Evolutionary conservation across 306 rosid species (phyloP), one percentile per base, ranked within the genome.

Genomic region (Casuarina glauca): DNA sequence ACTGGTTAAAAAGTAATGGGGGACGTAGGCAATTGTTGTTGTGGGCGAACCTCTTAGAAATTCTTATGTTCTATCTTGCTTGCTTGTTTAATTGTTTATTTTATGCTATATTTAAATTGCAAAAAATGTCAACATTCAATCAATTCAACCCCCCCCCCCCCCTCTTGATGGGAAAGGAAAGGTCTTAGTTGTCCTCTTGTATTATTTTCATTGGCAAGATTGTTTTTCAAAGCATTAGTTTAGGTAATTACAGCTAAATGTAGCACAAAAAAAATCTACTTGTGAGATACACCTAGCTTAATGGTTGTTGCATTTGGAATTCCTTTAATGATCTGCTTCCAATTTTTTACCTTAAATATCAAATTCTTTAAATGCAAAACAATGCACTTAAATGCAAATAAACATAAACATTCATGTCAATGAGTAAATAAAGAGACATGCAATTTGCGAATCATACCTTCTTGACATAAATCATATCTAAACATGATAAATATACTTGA

Each of bases 271-370:
- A 74, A 63, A 78, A 17, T 10, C 38, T 88, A 95, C 98, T 97
- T 89, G 90, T 19, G 97, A 91, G 77, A 95, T 74, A 81, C 74
- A 75, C 76, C 80, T 83, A 95, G 91, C 90, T 88, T 91, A 78
- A 91, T 77, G 54, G 91, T 93, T 17, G 80, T 89, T 67, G 93
- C 91, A 83, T 90, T 88, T 42, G 97, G 89, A 82, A 95, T 83
- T 54, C 90, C 97, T 49, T 89, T 91, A 70, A 86, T 87, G 71
- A 82, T 91, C 97, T 95, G 93, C 88, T 76, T 62, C 76, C 36
- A 86, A 46, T 38, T 54, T 26, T 53, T 76, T 53, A 82, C 70
- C 57, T 72, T 87, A 78, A 62, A 88, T 69, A 61, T 82, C 72
- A 68, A 57, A 76, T 43, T 38, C 46, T 69, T 76, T 74, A 26